Conservation (phyloP, 169 alveolate species). For the Plasmodium ovale region DNA sequence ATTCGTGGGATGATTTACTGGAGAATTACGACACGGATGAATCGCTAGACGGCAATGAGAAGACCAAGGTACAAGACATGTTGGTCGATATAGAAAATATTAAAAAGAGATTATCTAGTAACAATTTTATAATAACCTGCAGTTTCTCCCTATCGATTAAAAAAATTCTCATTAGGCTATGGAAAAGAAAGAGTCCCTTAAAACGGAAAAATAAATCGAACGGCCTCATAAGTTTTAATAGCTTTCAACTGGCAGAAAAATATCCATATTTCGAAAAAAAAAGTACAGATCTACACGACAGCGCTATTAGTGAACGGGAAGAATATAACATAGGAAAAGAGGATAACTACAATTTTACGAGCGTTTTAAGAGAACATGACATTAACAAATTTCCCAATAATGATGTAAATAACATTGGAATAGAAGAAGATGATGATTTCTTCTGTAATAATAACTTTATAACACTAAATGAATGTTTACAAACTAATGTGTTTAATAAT, state of each 20-base stretch:
- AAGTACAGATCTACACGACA: background rate
- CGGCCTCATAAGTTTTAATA: background rate
- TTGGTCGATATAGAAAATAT: conserved; percentile 50
- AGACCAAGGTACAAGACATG: conserved; percentile 55
- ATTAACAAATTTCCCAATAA: conserved; percentile 24
- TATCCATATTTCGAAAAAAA: background rate
- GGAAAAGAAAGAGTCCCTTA: conserved; percentile 70
- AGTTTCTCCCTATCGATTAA: conserved; percentile 65
- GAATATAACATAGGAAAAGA: background rate
- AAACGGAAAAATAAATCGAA: conserved; percentile 20
- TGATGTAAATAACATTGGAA: conserved; percentile 9
- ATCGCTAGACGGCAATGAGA: conserved; percentile 64
- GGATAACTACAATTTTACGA: conserved; percentile 6
- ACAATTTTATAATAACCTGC: conserved; percentile 68
- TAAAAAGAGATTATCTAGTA: conserved; percentile 41
- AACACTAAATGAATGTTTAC: conserved; percentile 53
- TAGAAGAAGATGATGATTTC: background rate
- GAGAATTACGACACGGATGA: conserved; percentile 73
- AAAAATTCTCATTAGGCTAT: conserved; percentile 43
- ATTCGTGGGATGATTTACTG: conserved; percentile 61
- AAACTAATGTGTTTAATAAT: conserved; percentile 64
- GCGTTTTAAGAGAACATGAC: conserved; percentile 39
- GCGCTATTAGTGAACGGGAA: background rate
- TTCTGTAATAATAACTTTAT: conserved; percentile 40
- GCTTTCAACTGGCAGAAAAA: conserved; percentile 27